phyloP scores from a whole-genome alignment of 2,329 filamentous ascomycete species.

The Nemania serpens region DNA sequence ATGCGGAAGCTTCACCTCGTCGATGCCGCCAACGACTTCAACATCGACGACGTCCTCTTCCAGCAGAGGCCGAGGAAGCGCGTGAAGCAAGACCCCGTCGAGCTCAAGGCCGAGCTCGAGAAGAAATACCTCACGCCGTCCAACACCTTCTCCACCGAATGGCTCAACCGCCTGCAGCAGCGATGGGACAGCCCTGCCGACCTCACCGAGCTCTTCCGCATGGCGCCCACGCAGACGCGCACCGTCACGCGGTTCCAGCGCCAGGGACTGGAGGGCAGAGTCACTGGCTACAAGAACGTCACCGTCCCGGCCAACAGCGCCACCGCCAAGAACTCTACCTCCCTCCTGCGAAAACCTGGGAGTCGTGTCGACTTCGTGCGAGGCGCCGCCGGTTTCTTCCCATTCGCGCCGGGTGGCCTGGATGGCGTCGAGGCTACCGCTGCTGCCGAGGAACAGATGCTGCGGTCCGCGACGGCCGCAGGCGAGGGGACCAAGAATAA shows the following conservation, averaged over 20 bases:
- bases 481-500: constrained; percentile 55
- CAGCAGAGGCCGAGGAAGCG: constrained; percentile 49
- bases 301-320: constrained; percentile 87
- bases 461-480: constrained; percentile 54
- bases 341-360: constrained; percentile 82
- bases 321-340: constrained; percentile 94
- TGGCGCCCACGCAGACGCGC: constrained; percentile 88
- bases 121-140: constrained; percentile 79
- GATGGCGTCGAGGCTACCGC: constrained; percentile 86
- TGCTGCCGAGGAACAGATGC: constrained; percentile 77
- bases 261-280: constrained; percentile 87
- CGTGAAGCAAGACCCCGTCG: constrained; percentile 58
- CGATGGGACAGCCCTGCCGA: constrained; percentile 83
- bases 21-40: constrained; percentile 39
- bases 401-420: constrained; percentile 88
- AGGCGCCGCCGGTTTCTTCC: constrained; percentile 90
- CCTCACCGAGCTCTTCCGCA: constrained; percentile 80
- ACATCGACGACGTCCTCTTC: constrained; percentile 64
- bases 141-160: constrained; percentile 76
- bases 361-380: constrained; percentile 88
- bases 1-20: constrained; percentile 56
- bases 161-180: constrained; percentile 89
- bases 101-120: constrained; percentile 74
- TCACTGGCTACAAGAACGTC: constrained; percentile 92
- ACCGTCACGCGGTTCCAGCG: constrained; percentile 93